phyloP scores from a whole-genome alignment of 2,329 filamentous ascomycete genomes.

The Rosellinia necatrix region DNA sequence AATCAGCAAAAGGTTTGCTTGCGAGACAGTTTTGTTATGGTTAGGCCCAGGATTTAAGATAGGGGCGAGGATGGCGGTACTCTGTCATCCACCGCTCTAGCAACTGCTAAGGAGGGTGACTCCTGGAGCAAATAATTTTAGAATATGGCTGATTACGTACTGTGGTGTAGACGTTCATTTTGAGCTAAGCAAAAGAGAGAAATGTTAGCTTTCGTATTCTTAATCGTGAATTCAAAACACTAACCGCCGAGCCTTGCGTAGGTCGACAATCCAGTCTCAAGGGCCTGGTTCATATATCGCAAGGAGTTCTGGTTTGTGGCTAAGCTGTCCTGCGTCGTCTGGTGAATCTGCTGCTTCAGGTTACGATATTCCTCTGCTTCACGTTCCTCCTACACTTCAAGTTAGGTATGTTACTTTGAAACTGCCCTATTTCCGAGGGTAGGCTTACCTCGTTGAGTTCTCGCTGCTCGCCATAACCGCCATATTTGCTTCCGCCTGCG shows the following conservation, averaged over 20 bases:
- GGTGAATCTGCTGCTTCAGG: constrained; percentile 68
- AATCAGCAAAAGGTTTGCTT: constrained; percentile 3
- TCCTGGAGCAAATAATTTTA: not conserved
- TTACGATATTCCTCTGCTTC: constrained; percentile 57
- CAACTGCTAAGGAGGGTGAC: not conserved
- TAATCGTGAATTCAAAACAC: not conserved
- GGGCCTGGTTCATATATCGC: constrained; percentile 67
- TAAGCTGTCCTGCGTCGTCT: constrained; percentile 78
- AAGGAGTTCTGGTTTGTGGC: constrained; percentile 67
- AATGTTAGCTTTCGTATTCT: constrained; percentile 4
- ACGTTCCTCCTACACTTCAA: constrained; percentile 61
- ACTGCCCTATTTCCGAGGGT: not conserved
- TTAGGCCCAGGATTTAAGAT: not conserved
- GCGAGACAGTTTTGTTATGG: not conserved
- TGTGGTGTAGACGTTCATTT: constrained; percentile 80
- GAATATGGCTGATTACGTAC: constrained; percentile 11
- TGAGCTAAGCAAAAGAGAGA: constrained; percentile 53
- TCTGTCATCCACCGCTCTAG: no score
- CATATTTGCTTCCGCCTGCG: constrained; percentile 43
- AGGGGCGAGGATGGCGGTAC: not conserved
- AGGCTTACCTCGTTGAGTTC: constrained; percentile 68
- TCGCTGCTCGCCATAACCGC: constrained; percentile 68
- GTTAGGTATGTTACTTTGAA: constrained; percentile 5
- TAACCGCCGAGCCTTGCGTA: constrained; percentile 67
- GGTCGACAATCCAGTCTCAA: constrained; percentile 73